Evolutionary conservation across 192 early-diverging fungal species (phyloP).

Genomic region (Gorgonomyces haynaldii): DNA sequence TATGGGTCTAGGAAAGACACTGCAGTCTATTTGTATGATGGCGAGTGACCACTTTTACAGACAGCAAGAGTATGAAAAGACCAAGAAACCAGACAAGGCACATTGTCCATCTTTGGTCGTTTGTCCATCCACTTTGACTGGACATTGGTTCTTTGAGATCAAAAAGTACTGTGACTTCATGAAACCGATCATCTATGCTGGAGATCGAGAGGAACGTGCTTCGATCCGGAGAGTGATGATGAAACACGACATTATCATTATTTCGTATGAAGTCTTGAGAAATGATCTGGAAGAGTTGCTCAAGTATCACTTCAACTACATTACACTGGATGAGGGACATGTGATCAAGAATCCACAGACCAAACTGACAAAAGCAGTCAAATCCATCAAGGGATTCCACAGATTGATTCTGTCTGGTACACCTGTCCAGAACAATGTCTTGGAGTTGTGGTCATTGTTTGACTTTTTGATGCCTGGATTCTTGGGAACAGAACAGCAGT

Average conservation of each 20-base stretch:
- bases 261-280: slow-evolving; percentile 93
- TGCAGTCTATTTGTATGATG: slow-evolving; percentile 93
- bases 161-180: slow-evolving; percentile 63
- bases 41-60: slow-evolving; percentile 78
- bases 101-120: slow-evolving; percentile 84
- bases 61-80: slow-evolving; percentile 38
- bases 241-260: slow-evolving; percentile 67
- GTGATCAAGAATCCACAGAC: slow-evolving; percentile 92
- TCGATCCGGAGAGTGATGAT: slow-evolving; percentile 46
- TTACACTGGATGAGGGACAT: slow-evolving; percentile 96
- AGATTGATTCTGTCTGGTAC: slow-evolving; percentile 93
- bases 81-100: slow-evolving; percentile 44
- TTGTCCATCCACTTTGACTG: slow-evolving; percentile 88
- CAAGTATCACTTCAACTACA: slow-evolving; percentile 78
- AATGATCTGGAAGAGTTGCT: slow-evolving; percentile 83
- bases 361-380: slow-evolving; percentile 87
- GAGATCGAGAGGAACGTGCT: slow-evolving; percentile 64
- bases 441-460: slow-evolving; percentile 96
- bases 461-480: slow-evolving; percentile 99
- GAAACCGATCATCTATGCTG: slow-evolving; percentile 75
- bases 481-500: slow-evolving; percentile 76
- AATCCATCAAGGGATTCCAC: slow-evolving; percentile 61
- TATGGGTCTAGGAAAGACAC: slow-evolving; percentile 97
- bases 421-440: slow-evolving; percentile 94
- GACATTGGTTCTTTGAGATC: slow-evolving; percentile 96